Evolutionary conservation across 2,329 filamentous ascomycete genomes (phyloP).

Genomic region (Trichoderma aggressivum): DNA sequence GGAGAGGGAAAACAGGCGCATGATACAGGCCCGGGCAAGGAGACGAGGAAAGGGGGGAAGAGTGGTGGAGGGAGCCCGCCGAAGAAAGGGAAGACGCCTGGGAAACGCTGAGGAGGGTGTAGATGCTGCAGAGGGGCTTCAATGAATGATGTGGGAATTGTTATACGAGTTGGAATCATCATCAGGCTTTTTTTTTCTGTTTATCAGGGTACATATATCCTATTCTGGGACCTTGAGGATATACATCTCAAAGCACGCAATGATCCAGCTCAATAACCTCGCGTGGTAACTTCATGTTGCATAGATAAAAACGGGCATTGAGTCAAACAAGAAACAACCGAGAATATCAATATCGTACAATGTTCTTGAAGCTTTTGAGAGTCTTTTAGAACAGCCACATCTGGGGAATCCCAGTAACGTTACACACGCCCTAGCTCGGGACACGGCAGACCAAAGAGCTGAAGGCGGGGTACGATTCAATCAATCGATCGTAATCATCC

Average conservation of each 20-base stretch:
- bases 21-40: slow-evolving; percentile 32
- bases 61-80: slow-evolving; percentile 31
- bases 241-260: background rate
- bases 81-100: slow-evolving; percentile 30
- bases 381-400: background rate
- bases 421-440: slow-evolving; percentile 1
- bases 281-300: background rate
- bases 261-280: background rate
- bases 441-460: background rate
- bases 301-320: background rate
- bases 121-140: background rate
- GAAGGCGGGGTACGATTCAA: slow-evolving; percentile 8
- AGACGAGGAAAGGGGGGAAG: slow-evolving; percentile 35
- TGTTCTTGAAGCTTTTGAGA: background rate
- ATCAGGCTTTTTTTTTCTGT: background rate
- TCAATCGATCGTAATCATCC: background rate
- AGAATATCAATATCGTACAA: background rate
- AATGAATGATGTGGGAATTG: background rate
- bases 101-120: background rate
- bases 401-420: background rate
- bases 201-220: background rate
- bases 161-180: background rate
- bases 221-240: background rate
- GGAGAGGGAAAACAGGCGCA: slow-evolving; percentile 36
- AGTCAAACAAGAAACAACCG: background rate